phyloP scores from a whole-genome alignment of 768 basidiomycete genomes.

The Podaxis sp. region DNA sequence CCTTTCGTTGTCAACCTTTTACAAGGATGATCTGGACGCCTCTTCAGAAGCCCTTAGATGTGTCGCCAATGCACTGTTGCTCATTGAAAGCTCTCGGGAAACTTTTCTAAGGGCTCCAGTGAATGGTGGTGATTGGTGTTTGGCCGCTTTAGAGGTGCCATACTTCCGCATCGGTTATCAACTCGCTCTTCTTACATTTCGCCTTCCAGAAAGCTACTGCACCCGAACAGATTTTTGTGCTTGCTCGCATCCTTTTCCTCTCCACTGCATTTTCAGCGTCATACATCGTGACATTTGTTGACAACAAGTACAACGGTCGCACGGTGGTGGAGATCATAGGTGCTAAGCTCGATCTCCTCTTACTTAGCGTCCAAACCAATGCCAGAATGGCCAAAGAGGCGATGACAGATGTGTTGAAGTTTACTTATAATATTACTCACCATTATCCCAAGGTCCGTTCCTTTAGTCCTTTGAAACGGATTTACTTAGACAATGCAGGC shows the following conservation, averaged over 20 bases:
- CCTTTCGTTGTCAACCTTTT: constrained; percentile 42
- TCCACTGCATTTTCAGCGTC: constrained; percentile 50
- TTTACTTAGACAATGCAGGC: constrained; percentile 22
- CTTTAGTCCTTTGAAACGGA: neutral
- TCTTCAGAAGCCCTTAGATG: constrained; percentile 68
- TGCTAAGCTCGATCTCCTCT: constrained; percentile 56
- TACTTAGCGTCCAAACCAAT: constrained; percentile 42
- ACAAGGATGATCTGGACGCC: constrained; percentile 57
- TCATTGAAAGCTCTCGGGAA: constrained; percentile 57
- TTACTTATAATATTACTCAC: constrained; percentile 74
- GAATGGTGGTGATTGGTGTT: constrained; percentile 54
- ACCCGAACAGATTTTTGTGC: constrained; percentile 67
- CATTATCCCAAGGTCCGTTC: constrained; percentile 73
- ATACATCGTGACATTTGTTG: constrained; percentile 58
- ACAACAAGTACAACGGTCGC: constrained; percentile 52
- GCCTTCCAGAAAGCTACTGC: constrained; percentile 49
- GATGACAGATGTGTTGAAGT: constrained; percentile 78
- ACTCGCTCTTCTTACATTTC: constrained; percentile 1
- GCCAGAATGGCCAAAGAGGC: constrained; percentile 63
- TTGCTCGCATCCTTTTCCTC: constrained; percentile 74
- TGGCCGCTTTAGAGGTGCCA: constrained; percentile 58
- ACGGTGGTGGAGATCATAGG: constrained; percentile 62
- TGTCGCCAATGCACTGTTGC: constrained; percentile 75
- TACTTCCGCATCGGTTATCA: neutral
- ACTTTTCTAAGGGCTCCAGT: constrained; percentile 56